phyloP scores from a whole-genome alignment of 179 eudicot species.

The Carnegiea gigantea region DNA sequence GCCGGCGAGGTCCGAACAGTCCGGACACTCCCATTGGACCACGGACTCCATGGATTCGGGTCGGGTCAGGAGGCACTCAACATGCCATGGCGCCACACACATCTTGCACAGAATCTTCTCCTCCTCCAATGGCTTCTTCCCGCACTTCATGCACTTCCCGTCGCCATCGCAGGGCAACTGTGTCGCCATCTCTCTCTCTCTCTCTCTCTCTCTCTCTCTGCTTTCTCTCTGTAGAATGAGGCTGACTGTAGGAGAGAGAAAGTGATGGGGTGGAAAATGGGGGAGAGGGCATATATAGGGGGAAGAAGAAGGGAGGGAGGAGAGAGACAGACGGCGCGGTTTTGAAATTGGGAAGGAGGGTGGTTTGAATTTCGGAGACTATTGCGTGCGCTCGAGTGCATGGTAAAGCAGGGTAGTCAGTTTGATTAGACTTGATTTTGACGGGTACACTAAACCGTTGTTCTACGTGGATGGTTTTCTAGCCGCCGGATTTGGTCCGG shows the following conservation, averaged over 20 bases:
- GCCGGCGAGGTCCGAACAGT: constrained; percentile 37
- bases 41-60: constrained; percentile 40
- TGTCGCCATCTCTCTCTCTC: constrained; percentile 4
- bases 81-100: constrained; percentile 88
- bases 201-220: background rate
- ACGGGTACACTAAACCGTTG: background rate
- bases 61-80: constrained; percentile 34
- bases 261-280: background rate
- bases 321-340: constrained; percentile 34
- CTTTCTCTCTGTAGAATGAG: background rate
- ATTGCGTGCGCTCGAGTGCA: background rate
- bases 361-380: constrained; percentile 38
- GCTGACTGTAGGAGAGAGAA: background rate
- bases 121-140: constrained; percentile 34
- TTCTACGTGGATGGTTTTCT: background rate
- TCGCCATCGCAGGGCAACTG: constrained; percentile 83
- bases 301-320: background rate
- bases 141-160: constrained; percentile 79
- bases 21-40: constrained; percentile 77
- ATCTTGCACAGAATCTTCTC: constrained; percentile 60
- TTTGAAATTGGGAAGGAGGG: constrained; percentile 29
- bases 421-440: constrained; percentile 2
- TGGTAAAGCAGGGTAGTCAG: background rate
- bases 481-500: background rate
- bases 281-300: too few relatives aligned